Conservation (phyloP, 495 filamentous ascomycete species). For the Sphaerosporella brunnea region DNA sequence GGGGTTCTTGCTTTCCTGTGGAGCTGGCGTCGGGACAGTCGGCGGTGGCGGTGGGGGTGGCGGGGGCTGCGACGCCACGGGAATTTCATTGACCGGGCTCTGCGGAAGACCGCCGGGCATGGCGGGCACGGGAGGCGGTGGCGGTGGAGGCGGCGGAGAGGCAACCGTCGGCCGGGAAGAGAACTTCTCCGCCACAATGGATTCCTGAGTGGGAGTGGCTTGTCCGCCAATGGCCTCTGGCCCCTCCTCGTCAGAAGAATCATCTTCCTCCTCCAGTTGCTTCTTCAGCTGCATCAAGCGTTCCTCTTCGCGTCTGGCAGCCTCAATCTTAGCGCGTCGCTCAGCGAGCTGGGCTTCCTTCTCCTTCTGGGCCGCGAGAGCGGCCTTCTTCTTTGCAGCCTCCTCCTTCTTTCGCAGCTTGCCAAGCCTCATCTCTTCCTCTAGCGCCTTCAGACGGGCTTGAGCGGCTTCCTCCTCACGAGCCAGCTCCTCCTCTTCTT, state of each 20-base stretch:
- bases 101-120: conserved; percentile 31
- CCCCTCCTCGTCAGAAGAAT: conserved; percentile 60
- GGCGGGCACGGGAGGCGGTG: conserved; percentile 30
- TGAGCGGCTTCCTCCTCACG: conserved; percentile 65
- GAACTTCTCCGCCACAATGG: conserved; percentile 16
- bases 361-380: conserved; percentile 66
- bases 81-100: conserved; percentile 14
- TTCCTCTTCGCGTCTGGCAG: conserved; percentile 32
- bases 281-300: conserved; percentile 49
- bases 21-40: conserved; percentile 27
- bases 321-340: conserved; percentile 83
- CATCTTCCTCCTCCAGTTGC: conserved; percentile 58
- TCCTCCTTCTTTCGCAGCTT: conserved; percentile 97
- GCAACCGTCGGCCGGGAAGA: conserved; percentile 22
- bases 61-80: conserved; percentile 30
- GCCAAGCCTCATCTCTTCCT: conserved; percentile 83
- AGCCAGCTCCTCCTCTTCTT: conserved; percentile 61
- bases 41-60: conserved; percentile 29
- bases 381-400: conserved; percentile 65
- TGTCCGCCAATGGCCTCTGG: conserved; percentile 42
- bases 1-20: conserved; percentile 36
- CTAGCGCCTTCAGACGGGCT: conserved; percentile 67
- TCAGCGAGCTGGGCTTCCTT: conserved; percentile 71
- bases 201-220: conserved; percentile 19
- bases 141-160: conserved; percentile 24